phyloP scores from a whole-genome alignment of 306 rosid species.

The Erythrophleum fordii region DNA sequence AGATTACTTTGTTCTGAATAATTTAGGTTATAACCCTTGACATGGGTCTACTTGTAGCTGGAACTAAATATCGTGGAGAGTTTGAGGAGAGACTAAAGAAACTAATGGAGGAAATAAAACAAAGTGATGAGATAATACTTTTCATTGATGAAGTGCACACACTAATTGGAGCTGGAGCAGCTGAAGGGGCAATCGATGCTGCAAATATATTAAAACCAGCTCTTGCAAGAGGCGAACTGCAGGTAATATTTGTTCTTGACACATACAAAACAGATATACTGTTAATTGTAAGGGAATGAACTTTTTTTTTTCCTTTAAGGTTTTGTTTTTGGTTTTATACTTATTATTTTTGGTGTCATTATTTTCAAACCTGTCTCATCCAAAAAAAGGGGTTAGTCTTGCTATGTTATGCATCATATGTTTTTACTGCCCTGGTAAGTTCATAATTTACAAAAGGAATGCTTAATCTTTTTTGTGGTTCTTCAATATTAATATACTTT shows the following conservation, averaged over 20 bases:
- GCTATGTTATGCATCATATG: background rate
- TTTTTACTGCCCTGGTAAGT: background rate
- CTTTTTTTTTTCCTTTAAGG: background rate
- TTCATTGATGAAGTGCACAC: slow-evolving; percentile 99
- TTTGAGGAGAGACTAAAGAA: slow-evolving; percentile 98
- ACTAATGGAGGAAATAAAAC: slow-evolving; percentile 98
- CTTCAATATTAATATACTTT: background rate
- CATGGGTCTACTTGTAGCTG: slow-evolving; percentile 99
- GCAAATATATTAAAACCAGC: slow-evolving; percentile 97
- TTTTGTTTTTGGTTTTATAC: slow-evolving; percentile 22
- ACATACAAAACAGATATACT: slow-evolving; percentile 8
- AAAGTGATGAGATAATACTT: slow-evolving; percentile 96
- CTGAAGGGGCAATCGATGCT: slow-evolving; percentile 99
- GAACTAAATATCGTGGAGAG: slow-evolving; percentile 99
- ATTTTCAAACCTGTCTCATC: background rate
- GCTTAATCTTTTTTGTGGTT: slow-evolving; percentile 4
- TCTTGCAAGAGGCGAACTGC: slow-evolving; percentile 98
- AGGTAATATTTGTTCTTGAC: slow-evolving; percentile 56
- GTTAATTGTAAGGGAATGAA: background rate
- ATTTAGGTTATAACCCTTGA: slow-evolving; percentile 92
- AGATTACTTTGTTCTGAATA: slow-evolving; percentile 29
- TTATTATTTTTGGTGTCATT: background rate
- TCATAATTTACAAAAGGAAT: slow-evolving; percentile 1
- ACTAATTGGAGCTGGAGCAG: slow-evolving; percentile 98
- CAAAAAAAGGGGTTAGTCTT: too few species aligned